A percentile compares a stretch with the other conserved stretches of the same genome.
Conservation (phyloP, 1,284 basidiomycete genomes). For the Austropuccinia psidii region DNA sequence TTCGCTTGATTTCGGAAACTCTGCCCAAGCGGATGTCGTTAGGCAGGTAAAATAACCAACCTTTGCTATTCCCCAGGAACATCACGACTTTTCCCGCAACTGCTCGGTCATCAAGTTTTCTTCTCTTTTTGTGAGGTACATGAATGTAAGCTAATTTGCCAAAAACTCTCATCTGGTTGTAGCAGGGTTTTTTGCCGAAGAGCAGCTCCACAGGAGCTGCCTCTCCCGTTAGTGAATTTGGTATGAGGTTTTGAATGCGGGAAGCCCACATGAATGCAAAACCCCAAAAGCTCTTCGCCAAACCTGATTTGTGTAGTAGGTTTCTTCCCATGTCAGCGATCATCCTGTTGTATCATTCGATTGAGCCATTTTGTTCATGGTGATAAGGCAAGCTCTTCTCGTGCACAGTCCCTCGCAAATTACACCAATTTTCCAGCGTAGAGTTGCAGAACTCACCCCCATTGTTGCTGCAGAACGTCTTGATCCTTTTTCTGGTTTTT, state of each 20-base stretch:
- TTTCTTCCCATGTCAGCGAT: not conserved
- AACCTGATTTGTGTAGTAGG: not conserved
- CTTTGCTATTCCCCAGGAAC: not conserved
- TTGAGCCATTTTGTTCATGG: constrained; percentile 5
- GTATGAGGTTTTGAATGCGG: not conserved
- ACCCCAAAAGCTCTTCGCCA: not conserved
- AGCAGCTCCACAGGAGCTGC: not conserved
- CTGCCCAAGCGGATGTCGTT: not conserved
- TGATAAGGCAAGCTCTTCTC: not conserved
- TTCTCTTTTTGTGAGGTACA: not conserved
- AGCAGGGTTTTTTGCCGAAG: not conserved
- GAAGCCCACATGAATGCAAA: not conserved
- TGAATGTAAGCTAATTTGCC: not conserved
- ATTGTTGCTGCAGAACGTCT: no score
- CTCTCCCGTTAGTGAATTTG: not conserved
- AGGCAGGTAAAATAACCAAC: not conserved
- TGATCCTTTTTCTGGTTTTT: no score
- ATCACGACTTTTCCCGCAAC: not conserved
- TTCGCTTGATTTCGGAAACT: not conserved
- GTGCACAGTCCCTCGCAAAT: not conserved
- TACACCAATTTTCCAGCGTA: no score
- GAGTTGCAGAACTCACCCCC: no score
- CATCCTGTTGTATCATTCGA: not conserved
- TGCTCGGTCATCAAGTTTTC: not conserved
- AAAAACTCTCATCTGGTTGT: not conserved